These are phyloP conservation scores for Cenchrus americanus DNA, from an alignment of 176 grass and related monocot genomes.

Conservation along the genomic window DNA sequence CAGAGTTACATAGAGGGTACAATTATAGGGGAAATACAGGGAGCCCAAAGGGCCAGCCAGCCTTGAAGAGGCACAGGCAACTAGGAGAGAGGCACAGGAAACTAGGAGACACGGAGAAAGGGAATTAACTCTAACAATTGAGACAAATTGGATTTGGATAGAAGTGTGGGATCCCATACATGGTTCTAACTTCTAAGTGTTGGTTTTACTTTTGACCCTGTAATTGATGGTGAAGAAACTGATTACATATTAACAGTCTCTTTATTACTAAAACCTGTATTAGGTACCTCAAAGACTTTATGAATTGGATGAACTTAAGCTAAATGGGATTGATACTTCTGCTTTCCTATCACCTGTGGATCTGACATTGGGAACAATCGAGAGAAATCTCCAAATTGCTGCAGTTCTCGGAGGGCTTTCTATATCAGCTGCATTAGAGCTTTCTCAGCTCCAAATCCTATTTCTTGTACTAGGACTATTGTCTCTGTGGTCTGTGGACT, in stretches of 20 bases:
- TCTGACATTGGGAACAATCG: conserved; percentile 73
- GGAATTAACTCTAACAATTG: too few relatives aligned
- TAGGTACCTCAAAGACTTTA: conserved; percentile 83
- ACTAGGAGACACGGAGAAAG: too few relatives aligned
- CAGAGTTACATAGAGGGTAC: too few relatives aligned
- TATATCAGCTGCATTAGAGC: conserved; percentile 51
- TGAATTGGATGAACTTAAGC: conserved; percentile 85
- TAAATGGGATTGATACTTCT: conserved; percentile 83
- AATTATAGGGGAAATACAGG: too few relatives aligned
- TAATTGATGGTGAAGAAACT: conserved; percentile 5
- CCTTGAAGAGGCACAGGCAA: too few relatives aligned
- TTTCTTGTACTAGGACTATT: conserved; percentile 66
- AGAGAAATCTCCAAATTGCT: conserved; percentile 80
- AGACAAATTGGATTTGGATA: too few relatives aligned
- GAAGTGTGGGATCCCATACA: too few relatives aligned
- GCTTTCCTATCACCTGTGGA: conserved; percentile 71
- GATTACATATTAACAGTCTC: conserved; percentile 10
- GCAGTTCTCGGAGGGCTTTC: conserved; percentile 61
- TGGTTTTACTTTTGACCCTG: not conserved
- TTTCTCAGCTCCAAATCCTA: conserved; percentile 73
- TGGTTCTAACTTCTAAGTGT: too few relatives aligned
- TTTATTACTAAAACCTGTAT: conserved; percentile 35
- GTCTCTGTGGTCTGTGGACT: conserved; percentile 82
- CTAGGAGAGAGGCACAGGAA: too few relatives aligned
- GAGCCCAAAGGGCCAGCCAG: too few relatives aligned